phyloP scores from a whole-genome alignment of 495 filamentous ascomycete species.

The Aspergillus heteromorphus region DNA sequence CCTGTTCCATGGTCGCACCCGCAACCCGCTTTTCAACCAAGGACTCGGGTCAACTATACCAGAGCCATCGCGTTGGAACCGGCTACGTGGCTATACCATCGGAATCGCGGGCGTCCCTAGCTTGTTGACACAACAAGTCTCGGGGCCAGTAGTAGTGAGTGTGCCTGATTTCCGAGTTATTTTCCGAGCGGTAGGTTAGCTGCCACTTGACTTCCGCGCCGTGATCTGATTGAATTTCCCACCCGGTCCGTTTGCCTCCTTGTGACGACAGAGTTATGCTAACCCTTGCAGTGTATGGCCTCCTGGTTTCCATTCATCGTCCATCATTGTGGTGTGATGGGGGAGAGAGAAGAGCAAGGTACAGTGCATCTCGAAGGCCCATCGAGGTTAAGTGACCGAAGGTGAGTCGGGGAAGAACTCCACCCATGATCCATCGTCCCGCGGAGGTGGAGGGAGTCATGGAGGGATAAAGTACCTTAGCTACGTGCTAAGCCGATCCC shows the following conservation, averaged over 20 bases:
- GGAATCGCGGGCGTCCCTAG: background rate
- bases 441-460: no score
- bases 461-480: no score
- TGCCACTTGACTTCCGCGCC: background rate
- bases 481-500: no score
- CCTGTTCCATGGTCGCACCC: constrained; percentile 24
- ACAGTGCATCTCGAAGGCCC: background rate
- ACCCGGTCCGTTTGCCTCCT: background rate
- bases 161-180: no score
- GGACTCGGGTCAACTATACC: constrained; percentile 12
- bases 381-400: background rate
- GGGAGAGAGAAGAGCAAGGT: background rate
- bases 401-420: background rate
- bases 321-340: no score
- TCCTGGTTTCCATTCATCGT: no score
- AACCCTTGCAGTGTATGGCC: background rate
- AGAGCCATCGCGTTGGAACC: background rate
- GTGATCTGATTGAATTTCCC: background rate
- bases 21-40: constrained; percentile 7
- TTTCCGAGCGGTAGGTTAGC: background rate
- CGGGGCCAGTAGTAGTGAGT: no score
- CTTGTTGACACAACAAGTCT: background rate
- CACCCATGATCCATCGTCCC: background rate
- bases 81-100: background rate
- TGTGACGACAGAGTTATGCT: background rate